Conservation (phyloP, 805 yeast genomes). For the Ogataea pini region DNA sequence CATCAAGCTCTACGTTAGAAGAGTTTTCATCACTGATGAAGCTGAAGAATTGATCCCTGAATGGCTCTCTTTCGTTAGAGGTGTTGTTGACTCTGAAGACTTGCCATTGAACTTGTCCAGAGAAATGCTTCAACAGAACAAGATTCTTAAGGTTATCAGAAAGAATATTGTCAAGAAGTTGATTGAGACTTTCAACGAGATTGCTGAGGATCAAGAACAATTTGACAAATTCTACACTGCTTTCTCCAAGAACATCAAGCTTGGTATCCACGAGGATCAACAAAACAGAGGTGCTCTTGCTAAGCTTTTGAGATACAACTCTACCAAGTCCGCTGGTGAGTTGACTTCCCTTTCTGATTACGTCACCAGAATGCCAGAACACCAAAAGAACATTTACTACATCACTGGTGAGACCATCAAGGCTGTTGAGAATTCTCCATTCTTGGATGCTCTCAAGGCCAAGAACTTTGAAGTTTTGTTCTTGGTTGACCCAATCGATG, state of each 20-base stretch:
- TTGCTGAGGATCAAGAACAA: conserved; percentile 98
- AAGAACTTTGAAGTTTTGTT: conserved; percentile 97
- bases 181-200: conserved; percentile 98
- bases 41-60: conserved; percentile 99
- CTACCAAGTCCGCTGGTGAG: conserved; percentile 94
- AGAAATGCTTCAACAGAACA: conserved; percentile 99
- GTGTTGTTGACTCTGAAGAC: conserved; percentile 99
- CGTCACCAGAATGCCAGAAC: conserved; percentile 99
- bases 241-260: conserved; percentile 96
- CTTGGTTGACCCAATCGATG: conserved; percentile 99
- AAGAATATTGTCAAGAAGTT: conserved; percentile 98
- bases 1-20: conserved; percentile 98
- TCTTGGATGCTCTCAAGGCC: conserved; percentile 97
- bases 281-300: conserved; percentile 96
- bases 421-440: conserved; percentile 98
- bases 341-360: conserved; percentile 92
- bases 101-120: conserved; percentile 99
- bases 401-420: conserved; percentile 98
- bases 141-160: conserved; percentile 98
- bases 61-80: conserved; percentile 96
- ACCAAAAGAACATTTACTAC: conserved; percentile 98
- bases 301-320: conserved; percentile 94
- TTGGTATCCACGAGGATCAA: conserved; percentile 98
- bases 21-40: conserved; percentile 99
- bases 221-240: conserved; percentile 98